Evolutionary conservation across 2,329 filamentous ascomycete genomes (phyloP), one percentile per base, ranked within the genome.

Genomic region (Cytospora leucostoma): DNA sequence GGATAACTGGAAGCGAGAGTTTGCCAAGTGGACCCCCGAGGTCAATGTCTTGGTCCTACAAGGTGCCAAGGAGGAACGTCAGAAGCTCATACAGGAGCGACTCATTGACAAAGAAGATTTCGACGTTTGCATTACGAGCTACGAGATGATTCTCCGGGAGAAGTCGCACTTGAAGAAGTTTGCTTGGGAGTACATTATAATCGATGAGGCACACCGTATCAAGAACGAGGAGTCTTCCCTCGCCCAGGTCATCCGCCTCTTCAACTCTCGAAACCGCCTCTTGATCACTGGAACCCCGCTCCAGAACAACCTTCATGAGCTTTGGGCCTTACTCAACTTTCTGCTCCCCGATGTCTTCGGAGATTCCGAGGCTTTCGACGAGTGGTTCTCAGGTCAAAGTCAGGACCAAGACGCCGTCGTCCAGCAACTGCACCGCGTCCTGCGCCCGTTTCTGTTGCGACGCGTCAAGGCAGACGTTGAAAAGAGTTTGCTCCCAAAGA

Each of bases 161-260:
- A 98, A 99, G 79, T 83, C 91, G 1, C 92, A 97, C 70, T 77
- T 99, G 69, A 97, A 95, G 79, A 98, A 98, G 76, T 96, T 99
- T 75, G 93, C 95, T 0, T 99, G 95, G 95, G 94, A 99, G 75
- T 99, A 99, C 77, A 99, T 99, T 76, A 97, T 99, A 70, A 97
- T 99, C 68, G 95, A 99, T 71, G 95, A 99, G 78, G 87, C 95
- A 2, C 95, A 99, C 76, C 92, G 95, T 65, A 99, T 99, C 84
- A 99, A 99, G 82, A 99, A 99, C 77, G 95, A 99, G 74, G 93
- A 98, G 75, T 99, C 95, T 0, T 97, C 95, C 0, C 83, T 99
- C 3, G 93, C 95, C 3, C 94, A 98, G 73, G 96, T 98, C 69
- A 97, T 99, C 68, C 92, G 95, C 69, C 81, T 97, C 59, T 99